These are phyloP conservation scores for Clavispora fructus DNA, from an alignment of 805 yeast species.

Conservation along the genomic window DNA sequence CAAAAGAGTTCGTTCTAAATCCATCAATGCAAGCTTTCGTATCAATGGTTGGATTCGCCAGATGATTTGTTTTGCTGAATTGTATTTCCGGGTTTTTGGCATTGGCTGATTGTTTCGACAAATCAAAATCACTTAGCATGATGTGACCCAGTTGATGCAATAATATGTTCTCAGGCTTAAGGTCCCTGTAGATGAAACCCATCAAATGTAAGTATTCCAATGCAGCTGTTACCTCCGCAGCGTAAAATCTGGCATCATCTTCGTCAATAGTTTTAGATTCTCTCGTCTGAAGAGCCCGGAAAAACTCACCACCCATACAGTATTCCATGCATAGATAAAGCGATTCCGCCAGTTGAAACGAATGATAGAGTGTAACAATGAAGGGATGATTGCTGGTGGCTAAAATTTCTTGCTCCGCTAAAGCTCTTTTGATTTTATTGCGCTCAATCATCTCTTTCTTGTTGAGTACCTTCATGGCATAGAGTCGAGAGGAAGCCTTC, in stretches of 20 bases:
- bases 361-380: conserved; percentile 91
- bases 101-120: conserved; percentile 80
- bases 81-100: conserved; percentile 73
- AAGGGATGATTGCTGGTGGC: conserved; percentile 97
- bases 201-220: conserved; percentile 89
- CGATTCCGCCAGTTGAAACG: conserved; percentile 89
- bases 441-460: conserved; percentile 93
- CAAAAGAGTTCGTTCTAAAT: conserved; percentile 95
- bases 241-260: conserved; percentile 86
- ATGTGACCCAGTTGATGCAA: conserved; percentile 97
- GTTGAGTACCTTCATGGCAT: conserved; percentile 87
- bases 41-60: conserved; percentile 64
- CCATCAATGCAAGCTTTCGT: conserved; percentile 95
- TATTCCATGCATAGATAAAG: conserved; percentile 95
- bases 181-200: conserved; percentile 96
- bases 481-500: conserved; percentile 64
- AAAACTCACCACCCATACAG: conserved; percentile 99
- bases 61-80: conserved; percentile 26
- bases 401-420: conserved; percentile 94
- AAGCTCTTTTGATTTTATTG: conserved; percentile 87
- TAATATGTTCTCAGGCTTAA: conserved; percentile 93
- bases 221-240: conserved; percentile 96
- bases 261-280: conserved; percentile 81
- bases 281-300: conserved; percentile 90
- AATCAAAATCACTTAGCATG: conserved; percentile 94